Evolutionary conservation across 495 filamentous ascomycete genomes (phyloP).

Genomic region (Trichoderma orchidacearum): DNA sequence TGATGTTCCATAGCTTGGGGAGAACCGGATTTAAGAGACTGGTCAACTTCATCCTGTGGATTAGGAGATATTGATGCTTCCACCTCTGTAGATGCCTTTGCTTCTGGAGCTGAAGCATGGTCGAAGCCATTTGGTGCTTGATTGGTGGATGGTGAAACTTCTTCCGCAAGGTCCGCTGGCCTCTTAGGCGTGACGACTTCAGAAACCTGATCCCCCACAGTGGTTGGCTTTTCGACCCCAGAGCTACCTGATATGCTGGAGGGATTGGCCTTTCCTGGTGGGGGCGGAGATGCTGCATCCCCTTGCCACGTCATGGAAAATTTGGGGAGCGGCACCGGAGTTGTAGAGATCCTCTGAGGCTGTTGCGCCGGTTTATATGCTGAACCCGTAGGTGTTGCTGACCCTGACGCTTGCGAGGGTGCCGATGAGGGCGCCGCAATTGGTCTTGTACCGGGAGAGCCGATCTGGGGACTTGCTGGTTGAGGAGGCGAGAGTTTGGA

Average conservation of each 20-base stretch:
- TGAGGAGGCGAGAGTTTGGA: background rate
- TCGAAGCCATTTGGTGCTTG: background rate
- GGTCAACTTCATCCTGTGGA: background rate
- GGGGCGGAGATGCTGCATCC: background rate
- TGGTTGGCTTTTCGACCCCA: background rate
- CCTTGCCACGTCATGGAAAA: background rate
- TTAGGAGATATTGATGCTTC: background rate
- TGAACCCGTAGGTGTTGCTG: background rate
- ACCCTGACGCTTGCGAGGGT: background rate
- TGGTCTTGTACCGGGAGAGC: background rate
- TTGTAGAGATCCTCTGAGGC: background rate
- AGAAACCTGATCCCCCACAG: background rate
- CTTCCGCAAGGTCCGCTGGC: background rate
- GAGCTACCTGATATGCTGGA: background rate
- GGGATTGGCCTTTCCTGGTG: background rate
- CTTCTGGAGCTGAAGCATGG: background rate
- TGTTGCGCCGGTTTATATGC: background rate
- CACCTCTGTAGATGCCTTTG: background rate
- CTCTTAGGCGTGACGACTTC: background rate
- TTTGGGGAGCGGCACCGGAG: slow-evolving; percentile 1
- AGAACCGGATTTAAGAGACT: background rate
- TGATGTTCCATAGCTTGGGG: background rate
- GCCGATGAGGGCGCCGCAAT: background rate
- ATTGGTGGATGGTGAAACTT: background rate
- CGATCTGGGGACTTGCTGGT: background rate